Evolutionary conservation across 495 filamentous ascomycete species (phyloP).

Genomic region (Tetracladium setigerum): DNA sequence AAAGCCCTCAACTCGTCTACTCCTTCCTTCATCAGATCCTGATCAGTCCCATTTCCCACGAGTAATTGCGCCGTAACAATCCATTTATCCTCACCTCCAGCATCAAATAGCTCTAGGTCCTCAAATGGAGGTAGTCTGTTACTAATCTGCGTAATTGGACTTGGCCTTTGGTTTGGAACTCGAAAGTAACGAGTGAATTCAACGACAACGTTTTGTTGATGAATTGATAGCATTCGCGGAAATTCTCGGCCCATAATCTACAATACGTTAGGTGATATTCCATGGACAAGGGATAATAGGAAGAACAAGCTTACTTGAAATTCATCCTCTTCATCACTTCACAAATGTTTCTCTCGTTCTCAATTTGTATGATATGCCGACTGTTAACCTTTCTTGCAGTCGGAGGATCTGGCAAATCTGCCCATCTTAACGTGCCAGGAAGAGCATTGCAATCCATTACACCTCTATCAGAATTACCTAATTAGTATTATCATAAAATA

Average conservation of each 20-base stretch:
- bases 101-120: conserved; percentile 11
- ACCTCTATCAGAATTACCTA: not conserved
- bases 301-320: conserved; percentile 6
- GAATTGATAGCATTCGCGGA: conserved; percentile 16
- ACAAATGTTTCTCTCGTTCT: conserved; percentile 12
- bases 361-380: conserved; percentile 10
- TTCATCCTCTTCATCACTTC: conserved; percentile 5
- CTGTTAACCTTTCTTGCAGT: conserved; percentile 14
- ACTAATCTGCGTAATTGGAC: not conserved
- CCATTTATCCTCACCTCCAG: conserved; percentile 16
- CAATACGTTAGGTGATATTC: not conserved
- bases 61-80: conserved; percentile 10
- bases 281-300: not conserved
- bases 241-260: conserved; percentile 11
- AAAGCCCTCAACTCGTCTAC: conserved; percentile 14
- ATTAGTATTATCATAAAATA: not conserved
- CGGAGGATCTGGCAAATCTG: conserved; percentile 16
- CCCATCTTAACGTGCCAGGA: conserved; percentile 16
- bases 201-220: conserved; percentile 15
- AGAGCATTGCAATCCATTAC: conserved; percentile 7
- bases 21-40: conserved; percentile 10
- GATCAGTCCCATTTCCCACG: conserved; percentile 11
- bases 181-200: conserved; percentile 11
- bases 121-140: conserved; percentile 8
- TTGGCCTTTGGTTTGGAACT: not conserved